Conservation (phyloP, 2,329 filamentous ascomycete genomes). For the Dothidotthia symphoricarpi region DNA sequence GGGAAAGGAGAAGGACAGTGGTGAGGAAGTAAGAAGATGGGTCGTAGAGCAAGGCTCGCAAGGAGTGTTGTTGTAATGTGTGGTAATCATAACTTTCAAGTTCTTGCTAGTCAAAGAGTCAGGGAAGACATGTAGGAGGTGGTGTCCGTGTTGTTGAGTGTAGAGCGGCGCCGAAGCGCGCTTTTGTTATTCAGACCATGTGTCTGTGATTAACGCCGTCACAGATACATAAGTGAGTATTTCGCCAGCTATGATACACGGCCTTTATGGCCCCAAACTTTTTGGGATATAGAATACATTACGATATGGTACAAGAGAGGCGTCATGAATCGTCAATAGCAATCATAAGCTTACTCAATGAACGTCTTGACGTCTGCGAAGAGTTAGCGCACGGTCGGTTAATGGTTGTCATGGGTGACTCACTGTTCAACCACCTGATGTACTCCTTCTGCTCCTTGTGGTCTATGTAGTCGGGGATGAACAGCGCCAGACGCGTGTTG, state of each 20-base stretch:
- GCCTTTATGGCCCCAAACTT: constrained; percentile 11
- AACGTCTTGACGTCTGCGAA: constrained; percentile 74
- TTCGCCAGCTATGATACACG: constrained; percentile 29
- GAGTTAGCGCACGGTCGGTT: constrained; percentile 10
- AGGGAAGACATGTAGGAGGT: too few relatives aligned
- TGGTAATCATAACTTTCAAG: too few relatives aligned
- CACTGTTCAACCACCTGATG: constrained; percentile 74
- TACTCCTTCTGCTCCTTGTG: constrained; percentile 99
- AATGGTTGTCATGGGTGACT: constrained; percentile 17
- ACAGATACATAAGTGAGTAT: constrained; percentile 1
- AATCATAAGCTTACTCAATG: constrained; percentile 54
- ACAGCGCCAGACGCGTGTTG: constrained; percentile 79
- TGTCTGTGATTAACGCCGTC: background rate
- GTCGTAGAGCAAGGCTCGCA: too few relatives aligned
- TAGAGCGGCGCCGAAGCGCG: too few relatives aligned
- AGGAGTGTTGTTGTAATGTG: too few relatives aligned
- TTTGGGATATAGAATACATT: constrained; percentile 12
- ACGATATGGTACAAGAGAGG: constrained; percentile 21
- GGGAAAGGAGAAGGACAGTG: too few relatives aligned
- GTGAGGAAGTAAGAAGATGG: too few relatives aligned
- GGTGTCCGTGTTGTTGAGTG: too few relatives aligned
- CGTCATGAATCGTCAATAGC: too few relatives aligned
- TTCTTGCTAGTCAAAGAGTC: too few relatives aligned
- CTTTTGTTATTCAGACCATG: background rate
- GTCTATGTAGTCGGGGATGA: constrained; percentile 95